Percentiles rank a stretch among this genome's conserved stretches.
Conservation (phyloP, 768 basidiomycete species). For the Solioccasus polychromus region DNA sequence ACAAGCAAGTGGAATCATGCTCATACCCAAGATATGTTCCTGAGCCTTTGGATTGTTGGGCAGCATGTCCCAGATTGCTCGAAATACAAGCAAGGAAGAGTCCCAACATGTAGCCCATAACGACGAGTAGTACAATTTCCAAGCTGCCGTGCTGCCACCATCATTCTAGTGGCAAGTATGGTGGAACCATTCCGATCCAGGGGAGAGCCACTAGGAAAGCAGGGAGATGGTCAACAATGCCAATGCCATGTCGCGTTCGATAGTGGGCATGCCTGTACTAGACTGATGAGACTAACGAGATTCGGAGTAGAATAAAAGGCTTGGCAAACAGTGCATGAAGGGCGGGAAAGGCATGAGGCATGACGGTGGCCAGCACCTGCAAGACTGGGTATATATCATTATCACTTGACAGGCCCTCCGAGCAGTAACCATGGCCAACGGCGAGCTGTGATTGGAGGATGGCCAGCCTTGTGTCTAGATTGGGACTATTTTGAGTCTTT, state of each 20-base stretch:
- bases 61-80: conserved; percentile 60
- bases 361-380: too few relatives aligned
- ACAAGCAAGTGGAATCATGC: conserved; percentile 55
- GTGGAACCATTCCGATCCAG: conserved; percentile 67
- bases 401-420: too few relatives aligned
- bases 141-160: conserved; percentile 66
- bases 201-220: conserved; percentile 51
- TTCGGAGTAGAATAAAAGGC: conserved; percentile 64
- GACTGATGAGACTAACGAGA: conserved; percentile 44
- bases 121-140: too few relatives aligned
- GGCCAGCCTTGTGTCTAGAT: too few relatives aligned
- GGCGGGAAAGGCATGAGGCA: conserved; percentile 52
- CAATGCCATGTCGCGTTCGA: conserved; percentile 31
- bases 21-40: conserved; percentile 65
- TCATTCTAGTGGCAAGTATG: conserved; percentile 46
- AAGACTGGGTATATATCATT: too few relatives aligned
- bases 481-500: too few relatives aligned
- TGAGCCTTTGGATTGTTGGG: conserved; percentile 56
- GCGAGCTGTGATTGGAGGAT: too few relatives aligned
- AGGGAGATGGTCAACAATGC: conserved; percentile 49
- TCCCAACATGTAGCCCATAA: conserved; percentile 59
- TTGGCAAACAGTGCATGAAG: conserved; percentile 62
- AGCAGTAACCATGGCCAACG: too few relatives aligned
- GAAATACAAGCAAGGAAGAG: conserved; percentile 67
- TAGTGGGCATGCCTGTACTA: conserved; percentile 6